A percentile compares a stretch with the other conserved stretches of the same genome.
Evolutionary conservation across 2,329 filamentous ascomycete species (phyloP).

Genomic region (Zymoseptoria passerinii): DNA sequence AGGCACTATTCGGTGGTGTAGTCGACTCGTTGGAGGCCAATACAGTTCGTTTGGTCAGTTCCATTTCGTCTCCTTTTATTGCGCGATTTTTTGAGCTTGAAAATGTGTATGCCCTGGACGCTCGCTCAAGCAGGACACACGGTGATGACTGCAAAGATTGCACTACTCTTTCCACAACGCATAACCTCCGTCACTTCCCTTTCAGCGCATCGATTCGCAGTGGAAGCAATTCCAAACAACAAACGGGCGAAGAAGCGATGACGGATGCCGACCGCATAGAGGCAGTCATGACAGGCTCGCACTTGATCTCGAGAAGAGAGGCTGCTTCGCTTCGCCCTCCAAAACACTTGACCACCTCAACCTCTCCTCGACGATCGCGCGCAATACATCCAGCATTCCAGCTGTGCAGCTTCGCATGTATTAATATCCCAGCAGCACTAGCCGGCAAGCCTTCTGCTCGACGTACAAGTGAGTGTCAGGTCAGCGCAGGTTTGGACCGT

Average conservation of each 20-base stretch:
- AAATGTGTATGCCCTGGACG: neutral
- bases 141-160: no score
- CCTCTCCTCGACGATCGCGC: neutral
- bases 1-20: neutral
- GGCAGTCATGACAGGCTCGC: neutral
- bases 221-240: neutral
- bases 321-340: neutral
- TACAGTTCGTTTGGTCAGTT: neutral
- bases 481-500: neutral
- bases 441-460: neutral
- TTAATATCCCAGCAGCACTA: neutral
- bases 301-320: neutral
- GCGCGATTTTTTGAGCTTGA: neutral
- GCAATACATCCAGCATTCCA: neutral
- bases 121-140: no score
- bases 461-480: neutral
- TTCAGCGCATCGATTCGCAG: neutral
- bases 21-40: neutral
- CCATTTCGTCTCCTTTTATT: neutral
- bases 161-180: neutral
- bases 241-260: neutral
- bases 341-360: neutral
- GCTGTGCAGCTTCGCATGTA: neutral
- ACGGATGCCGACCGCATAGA: neutral
- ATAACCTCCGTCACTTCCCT: neutral